Evolutionary conservation across 192 early-diverging fungal species (phyloP), one percentile per base, ranked within the genome.

Genomic region (Funneliformis geosporum): DNA sequence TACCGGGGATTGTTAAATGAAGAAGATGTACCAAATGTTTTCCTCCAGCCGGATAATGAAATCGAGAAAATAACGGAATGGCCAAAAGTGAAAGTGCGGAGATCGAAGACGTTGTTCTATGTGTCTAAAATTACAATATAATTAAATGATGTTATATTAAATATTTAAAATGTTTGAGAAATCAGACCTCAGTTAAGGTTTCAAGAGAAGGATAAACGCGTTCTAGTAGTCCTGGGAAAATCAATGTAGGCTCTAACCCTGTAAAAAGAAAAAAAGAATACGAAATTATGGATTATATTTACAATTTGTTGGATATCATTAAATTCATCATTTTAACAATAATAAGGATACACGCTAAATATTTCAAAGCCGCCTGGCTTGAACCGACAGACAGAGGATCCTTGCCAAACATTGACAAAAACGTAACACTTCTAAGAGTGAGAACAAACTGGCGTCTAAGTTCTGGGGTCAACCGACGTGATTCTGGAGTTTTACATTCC

Each of bases 121-220:
- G 95, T 0, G 95, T 95, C 86, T 95, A 42, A 21, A 5, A 25
- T 27, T 28, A 64, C 12, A 64, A n/a, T 12, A 10, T 27, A 9
- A 12, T 25, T 62, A 62, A 64, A n/a, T n/a, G 11, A 12, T 27
- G 27, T 64, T 11, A 64, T 12, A 3, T 27, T 64, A 64, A 64
- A 64, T 25, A 23, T 27, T 64, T 64, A 28, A 28, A 21, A 64
- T 5, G 9, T 27, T 5, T 18, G 8, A 60, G 18, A 27, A 27
- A 43, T 74, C 16, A 33, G 78, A 89, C 88, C 84, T 93, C 92
- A 8, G 94, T 96, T 50, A 96, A 74, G 2, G 89, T 91, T 79
- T 97, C 95, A 11, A 98, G 83, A 0, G 96, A 91, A 7, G 96
- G 95, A 76, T 96, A 98, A 39, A 94, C 90, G 38, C 93, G 85